Conservation (phyloP, 75 land plant genomes). For the Cupressus sempervirens region DNA sequence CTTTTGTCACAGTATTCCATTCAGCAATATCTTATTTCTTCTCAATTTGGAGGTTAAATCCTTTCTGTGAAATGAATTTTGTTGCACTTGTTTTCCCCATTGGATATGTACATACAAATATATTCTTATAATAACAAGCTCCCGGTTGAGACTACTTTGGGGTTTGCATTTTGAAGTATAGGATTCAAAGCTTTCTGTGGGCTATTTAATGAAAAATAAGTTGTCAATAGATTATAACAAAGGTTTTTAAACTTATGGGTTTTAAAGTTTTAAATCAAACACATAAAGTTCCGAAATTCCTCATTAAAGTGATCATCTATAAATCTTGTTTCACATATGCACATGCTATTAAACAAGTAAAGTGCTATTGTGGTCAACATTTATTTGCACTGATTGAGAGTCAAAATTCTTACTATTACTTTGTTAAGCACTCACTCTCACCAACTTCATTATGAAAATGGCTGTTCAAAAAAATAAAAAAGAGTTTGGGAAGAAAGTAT, state of each 20-base stretch:
- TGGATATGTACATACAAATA: background rate
- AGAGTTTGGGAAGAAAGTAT: no score
- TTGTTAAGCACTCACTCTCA: no score
- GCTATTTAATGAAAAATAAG: background rate
- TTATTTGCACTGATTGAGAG: background rate
- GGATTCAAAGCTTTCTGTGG: background rate
- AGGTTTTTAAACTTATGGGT: background rate
- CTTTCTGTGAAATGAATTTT: background rate
- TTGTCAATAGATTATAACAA: background rate
- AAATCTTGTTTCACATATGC: background rate
- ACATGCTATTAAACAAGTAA: background rate
- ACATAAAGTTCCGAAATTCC: background rate
- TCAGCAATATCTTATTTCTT: background rate
- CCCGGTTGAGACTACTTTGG: background rate
- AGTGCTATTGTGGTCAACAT: background rate
- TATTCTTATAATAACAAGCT: background rate
- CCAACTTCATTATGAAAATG: no score
- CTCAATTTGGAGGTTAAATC: background rate
- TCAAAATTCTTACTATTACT: no score
- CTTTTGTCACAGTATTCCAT: background rate
- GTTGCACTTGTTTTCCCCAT: background rate
- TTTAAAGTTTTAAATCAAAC: background rate
- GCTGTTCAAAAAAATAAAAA: no score
- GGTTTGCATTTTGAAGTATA: no score
- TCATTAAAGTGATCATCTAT: background rate